Percentiles rank a stretch among this genome's conserved stretches.
phyloP scores from a whole-genome alignment of 768 basidiomycete species.

The Phlebiopsis flavidoalba region DNA sequence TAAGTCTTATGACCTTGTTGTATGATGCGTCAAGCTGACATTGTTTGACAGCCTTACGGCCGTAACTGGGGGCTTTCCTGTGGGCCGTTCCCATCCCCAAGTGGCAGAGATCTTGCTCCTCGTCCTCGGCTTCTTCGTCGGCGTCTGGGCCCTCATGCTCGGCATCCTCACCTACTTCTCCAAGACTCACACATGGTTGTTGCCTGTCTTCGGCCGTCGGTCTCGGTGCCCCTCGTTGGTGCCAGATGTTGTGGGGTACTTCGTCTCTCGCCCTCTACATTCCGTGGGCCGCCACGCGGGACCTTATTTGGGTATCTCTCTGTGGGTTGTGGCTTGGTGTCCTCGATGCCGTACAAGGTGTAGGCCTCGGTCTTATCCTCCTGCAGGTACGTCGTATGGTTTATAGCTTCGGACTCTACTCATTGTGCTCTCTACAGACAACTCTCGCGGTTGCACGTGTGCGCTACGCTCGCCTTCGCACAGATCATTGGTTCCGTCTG shows the following conservation, averaged over 20 bases:
- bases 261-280: conserved; percentile 91
- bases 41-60: conserved; percentile 64
- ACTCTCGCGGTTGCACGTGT: conserved; percentile 88
- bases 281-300: conserved; percentile 83
- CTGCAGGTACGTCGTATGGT: conserved; percentile 43
- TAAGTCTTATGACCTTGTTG: conserved; percentile 32
- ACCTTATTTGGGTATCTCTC: conserved; percentile 82
- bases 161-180: conserved; percentile 76
- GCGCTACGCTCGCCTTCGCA: conserved; percentile 86
- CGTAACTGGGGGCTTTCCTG: conserved; percentile 93
- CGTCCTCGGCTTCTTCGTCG: conserved; percentile 79
- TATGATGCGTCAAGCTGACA: not conserved
- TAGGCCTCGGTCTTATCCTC: conserved; percentile 88
- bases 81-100: conserved; percentile 82
- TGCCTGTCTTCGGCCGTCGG: conserved; percentile 95
- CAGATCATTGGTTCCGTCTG: conserved; percentile 87
- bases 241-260: conserved; percentile 96
- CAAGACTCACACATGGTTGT: conserved; percentile 92
- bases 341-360: conserved; percentile 90
- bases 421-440: conserved; percentile 40
- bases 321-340: conserved; percentile 96
- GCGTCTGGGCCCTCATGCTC: conserved; percentile 77
- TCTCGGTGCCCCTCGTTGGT: conserved; percentile 91
- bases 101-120: conserved; percentile 80
- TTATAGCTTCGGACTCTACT: not conserved